Conservation (phyloP, 2,329 filamentous ascomycete species). For the Alternaria angustiovoidea region DNA sequence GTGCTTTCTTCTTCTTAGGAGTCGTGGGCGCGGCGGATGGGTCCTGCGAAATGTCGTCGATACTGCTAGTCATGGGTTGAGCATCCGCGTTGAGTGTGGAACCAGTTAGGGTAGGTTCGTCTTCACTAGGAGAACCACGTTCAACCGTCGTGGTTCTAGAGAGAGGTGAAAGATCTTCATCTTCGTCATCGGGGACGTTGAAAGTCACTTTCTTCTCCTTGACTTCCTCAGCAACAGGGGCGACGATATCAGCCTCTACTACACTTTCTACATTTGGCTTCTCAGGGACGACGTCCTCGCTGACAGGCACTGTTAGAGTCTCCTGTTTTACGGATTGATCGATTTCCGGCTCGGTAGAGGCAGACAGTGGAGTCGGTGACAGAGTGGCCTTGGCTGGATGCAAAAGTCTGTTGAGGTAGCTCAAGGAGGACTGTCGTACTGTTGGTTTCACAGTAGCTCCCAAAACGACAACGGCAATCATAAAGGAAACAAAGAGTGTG, state of each 20-base stretch:
- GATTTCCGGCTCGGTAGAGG: conserved; percentile 10
- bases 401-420: conserved; percentile 23
- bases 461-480: conserved; percentile 16
- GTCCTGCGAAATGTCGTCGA: conserved; percentile 33
- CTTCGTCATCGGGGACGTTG: conserved; percentile 40
- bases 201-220: conserved; percentile 48
- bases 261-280: conserved; percentile 6
- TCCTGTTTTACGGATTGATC: conserved; percentile 11
- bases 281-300: conserved; percentile 12
- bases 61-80: conserved; percentile 15
- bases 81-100: conserved; percentile 17
- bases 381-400: conserved; percentile 21
- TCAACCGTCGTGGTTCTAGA: conserved; percentile 47
- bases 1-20: conserved; percentile 59
- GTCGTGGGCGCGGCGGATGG: conserved; percentile 31
- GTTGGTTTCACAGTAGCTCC: conserved; percentile 25
- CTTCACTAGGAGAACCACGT: conserved; percentile 28
- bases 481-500: conserved; percentile 13
- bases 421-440: conserved; percentile 21
- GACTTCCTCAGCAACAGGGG: conserved; percentile 22
- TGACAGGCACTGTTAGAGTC: not conserved
- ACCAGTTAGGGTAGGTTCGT: conserved; percentile 17
- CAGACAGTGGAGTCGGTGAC: conserved; percentile 14
- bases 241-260: conserved; percentile 15
- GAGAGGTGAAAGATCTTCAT: conserved; percentile 44